Conservation (phyloP, 306 rosid genomes). For the Myrica gale region DNA sequence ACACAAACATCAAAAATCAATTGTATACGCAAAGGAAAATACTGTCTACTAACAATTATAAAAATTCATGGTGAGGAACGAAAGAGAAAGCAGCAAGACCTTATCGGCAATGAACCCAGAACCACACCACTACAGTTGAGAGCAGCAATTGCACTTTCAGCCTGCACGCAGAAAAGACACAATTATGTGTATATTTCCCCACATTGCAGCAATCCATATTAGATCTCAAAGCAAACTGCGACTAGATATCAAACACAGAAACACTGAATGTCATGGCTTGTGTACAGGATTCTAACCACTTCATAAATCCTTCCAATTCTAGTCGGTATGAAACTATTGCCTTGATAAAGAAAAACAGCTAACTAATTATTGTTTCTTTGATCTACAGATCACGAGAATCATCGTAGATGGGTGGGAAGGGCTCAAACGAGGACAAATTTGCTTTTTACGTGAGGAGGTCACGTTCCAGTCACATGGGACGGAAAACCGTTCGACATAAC, state of each 20-base stretch:
- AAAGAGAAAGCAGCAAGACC: constrained; percentile 43
- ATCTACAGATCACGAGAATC: no score
- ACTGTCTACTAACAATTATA: neutral
- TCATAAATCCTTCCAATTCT: no score
- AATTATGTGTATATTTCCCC: neutral
- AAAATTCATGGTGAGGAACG: neutral
- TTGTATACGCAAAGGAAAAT: neutral
- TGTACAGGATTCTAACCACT: no score
- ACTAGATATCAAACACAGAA: neutral
- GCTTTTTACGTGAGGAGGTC: no score
- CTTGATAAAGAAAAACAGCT: no score
- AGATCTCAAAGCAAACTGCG: neutral
- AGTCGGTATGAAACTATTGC: no score
- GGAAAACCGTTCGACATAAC: no score
- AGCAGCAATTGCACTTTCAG: constrained; percentile 97
- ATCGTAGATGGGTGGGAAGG: no score
- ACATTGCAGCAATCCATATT: neutral
- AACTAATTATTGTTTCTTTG: neutral
- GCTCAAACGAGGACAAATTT: no score
- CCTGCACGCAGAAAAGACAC: constrained; percentile 43
- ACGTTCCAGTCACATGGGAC: no score
- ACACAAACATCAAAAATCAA: constrained; percentile 14
- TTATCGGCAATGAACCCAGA: constrained; percentile 89
- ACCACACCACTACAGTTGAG: constrained; percentile 96
- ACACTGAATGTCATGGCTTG: no score